phyloP scores from a whole-genome alignment of 2,329 filamentous ascomycete species.

The Cladobotryum mycophilum region DNA sequence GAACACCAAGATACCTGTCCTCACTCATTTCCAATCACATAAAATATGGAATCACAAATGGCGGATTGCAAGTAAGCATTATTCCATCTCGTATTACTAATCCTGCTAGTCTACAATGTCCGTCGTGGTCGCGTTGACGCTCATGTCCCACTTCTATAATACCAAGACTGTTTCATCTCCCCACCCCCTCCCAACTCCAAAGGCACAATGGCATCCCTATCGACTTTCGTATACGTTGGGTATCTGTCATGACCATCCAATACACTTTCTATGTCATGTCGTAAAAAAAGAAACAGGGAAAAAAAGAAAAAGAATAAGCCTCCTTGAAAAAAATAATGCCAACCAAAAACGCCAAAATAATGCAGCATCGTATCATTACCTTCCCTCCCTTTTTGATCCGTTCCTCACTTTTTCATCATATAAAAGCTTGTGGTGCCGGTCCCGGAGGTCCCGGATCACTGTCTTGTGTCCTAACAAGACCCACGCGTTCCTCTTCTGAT shows the following conservation, averaged over 20 bases:
- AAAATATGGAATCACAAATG: no score
- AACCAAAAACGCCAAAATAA: background rate
- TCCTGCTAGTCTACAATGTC: conserved; percentile 1
- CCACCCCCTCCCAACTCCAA: background rate
- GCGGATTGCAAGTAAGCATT: no score
- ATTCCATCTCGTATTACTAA: conserved; percentile 5
- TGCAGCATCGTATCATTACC: background rate
- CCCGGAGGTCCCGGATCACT: background rate
- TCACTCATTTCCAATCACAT: no score
- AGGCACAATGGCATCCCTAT: background rate
- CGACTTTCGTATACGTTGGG: background rate
- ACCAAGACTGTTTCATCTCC: background rate
- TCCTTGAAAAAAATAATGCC: background rate
- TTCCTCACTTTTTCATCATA: background rate
- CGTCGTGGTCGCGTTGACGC: background rate
- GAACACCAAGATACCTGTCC: no score
- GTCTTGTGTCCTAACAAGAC: conserved; percentile 64
- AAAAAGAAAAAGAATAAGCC: background rate
- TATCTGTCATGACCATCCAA: conserved; percentile 5
- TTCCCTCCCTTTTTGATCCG: background rate
- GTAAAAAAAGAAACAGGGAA: background rate
- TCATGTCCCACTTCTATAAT: background rate
- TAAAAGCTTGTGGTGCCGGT: background rate
- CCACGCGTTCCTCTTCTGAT: conserved; percentile 77
- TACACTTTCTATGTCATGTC: background rate